Conservation (phyloP, 2,329 filamentous ascomycete genomes). For the Tolypocladium nubicola region DNA sequence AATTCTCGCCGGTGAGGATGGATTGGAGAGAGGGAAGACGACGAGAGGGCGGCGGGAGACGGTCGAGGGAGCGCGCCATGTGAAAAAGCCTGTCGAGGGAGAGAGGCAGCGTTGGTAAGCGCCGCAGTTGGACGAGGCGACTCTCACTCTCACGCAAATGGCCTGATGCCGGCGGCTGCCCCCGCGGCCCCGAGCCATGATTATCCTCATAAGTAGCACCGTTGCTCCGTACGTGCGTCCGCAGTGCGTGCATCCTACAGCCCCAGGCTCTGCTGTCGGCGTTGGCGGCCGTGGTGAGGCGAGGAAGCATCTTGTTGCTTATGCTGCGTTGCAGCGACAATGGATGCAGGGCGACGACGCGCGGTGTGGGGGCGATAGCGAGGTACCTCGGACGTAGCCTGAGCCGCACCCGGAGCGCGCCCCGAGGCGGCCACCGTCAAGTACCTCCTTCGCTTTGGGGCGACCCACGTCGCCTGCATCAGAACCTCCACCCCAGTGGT, state of each 20-base stretch:
- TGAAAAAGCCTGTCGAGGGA: background rate
- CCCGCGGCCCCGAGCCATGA: background rate
- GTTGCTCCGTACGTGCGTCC: background rate
- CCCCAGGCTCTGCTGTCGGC: too few species aligned
- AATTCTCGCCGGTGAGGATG: background rate
- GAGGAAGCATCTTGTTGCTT: background rate
- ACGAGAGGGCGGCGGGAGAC: background rate
- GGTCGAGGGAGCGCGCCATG: too few species aligned
- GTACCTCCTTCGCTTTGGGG: background rate
- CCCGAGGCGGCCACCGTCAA: too few species aligned
- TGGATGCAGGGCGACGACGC: too few species aligned
- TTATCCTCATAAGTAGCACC: background rate
- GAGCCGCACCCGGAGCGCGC: too few species aligned
- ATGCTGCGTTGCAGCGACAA: background rate
- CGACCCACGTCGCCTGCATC: background rate
- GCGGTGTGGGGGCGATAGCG: background rate
- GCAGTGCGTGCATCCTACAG: background rate
- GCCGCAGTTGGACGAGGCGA: background rate
- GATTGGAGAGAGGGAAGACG: background rate
- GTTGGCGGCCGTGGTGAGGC: background rate
- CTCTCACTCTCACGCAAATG: background rate
- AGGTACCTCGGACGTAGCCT: background rate
- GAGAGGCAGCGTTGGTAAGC: background rate
- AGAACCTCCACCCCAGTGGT: too few species aligned
- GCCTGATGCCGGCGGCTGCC: background rate